Conservation (phyloP, 2,329 filamentous ascomycete species). For the Alternaria panax region DNA sequence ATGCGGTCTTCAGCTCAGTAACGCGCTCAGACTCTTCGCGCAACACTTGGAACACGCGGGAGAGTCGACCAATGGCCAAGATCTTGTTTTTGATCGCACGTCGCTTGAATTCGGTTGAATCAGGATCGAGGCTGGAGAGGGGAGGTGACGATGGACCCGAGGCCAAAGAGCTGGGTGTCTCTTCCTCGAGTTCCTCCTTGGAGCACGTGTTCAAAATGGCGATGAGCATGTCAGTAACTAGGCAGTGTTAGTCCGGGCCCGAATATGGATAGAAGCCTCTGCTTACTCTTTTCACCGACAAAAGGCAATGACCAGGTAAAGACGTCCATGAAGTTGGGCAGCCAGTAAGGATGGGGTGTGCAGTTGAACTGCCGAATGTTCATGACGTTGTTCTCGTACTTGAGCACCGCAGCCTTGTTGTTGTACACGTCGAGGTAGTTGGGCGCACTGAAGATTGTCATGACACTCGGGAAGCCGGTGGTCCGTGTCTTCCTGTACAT, state of each 20-base stretch:
- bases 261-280: neutral
- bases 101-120: slow-evolving; percentile 91
- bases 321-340: slow-evolving; percentile 99
- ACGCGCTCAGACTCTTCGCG: slow-evolving; percentile 97
- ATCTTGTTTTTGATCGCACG: slow-evolving; percentile 99
- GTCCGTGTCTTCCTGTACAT: slow-evolving; percentile 99
- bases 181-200: slow-evolving; percentile 94
- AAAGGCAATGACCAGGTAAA: slow-evolving; percentile 99
- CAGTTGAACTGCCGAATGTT: slow-evolving; percentile 99
- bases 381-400: slow-evolving; percentile 99
- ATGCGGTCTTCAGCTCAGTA: slow-evolving; percentile 95
- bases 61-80: slow-evolving; percentile 92
- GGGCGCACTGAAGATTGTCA: slow-evolving; percentile 99
- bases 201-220: slow-evolving; percentile 98
- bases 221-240: slow-evolving; percentile 95
- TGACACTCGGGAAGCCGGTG: slow-evolving; percentile 97
- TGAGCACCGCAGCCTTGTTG: slow-evolving; percentile 98
- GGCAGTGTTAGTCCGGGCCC: slow-evolving; percentile 24
- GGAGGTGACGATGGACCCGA: slow-evolving; percentile 80
- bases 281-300: slow-evolving; percentile 84
- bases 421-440: slow-evolving; percentile 99
- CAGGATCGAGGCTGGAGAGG: slow-evolving; percentile 70
- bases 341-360: slow-evolving; percentile 98
- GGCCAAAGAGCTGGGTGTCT: slow-evolving; percentile 75
- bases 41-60: slow-evolving; percentile 96